Evolutionary conservation across 805 yeast species (phyloP).

Genomic region (Candida silvatica): DNA sequence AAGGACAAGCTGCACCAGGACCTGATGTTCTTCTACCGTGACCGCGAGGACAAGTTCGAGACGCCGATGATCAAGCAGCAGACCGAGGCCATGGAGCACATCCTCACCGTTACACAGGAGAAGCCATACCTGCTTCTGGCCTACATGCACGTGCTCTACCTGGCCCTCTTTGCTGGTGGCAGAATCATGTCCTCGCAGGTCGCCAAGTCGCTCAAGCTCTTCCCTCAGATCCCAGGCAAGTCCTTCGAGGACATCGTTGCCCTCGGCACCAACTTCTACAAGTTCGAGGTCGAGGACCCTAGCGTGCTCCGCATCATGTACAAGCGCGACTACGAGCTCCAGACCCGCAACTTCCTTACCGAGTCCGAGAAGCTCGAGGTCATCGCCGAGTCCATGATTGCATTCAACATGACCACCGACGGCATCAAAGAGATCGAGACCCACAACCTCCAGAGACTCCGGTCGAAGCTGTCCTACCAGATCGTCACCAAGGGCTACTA

Average conservation of each 20-base stretch:
- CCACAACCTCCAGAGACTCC: constrained; percentile 52
- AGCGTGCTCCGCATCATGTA: constrained; percentile 54
- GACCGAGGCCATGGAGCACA: constrained; percentile 54
- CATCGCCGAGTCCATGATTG: constrained; percentile 56
- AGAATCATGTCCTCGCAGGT: constrained; percentile 60
- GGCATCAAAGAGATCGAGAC: constrained; percentile 61
- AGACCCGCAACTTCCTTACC: constrained; percentile 60
- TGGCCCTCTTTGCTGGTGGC: constrained; percentile 86
- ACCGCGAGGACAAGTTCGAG: constrained; percentile 44
- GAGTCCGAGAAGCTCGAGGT: constrained; percentile 66
- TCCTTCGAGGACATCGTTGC: constrained; percentile 53
- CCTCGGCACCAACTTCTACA: constrained; percentile 63
- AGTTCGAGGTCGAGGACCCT: constrained; percentile 58
- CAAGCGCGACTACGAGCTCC: constrained; percentile 70
- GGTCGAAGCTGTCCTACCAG: constrained; percentile 46
- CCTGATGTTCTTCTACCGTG: constrained; percentile 57
- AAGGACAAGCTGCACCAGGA: constrained; percentile 49
- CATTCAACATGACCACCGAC: constrained; percentile 53
- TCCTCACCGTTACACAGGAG: constrained; percentile 39
- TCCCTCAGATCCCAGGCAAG: constrained; percentile 66
- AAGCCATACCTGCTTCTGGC: constrained; percentile 71
- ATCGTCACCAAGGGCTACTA: constrained; percentile 45
- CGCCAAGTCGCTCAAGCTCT: constrained; percentile 57
- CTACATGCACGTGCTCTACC: constrained; percentile 76
- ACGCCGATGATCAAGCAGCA: constrained; percentile 54